A percentile compares a stretch with the other conserved stretches of the same genome.
Conservation (phyloP, 768 basidiomycete genomes). For the Lyophyllum decastes region DNA sequence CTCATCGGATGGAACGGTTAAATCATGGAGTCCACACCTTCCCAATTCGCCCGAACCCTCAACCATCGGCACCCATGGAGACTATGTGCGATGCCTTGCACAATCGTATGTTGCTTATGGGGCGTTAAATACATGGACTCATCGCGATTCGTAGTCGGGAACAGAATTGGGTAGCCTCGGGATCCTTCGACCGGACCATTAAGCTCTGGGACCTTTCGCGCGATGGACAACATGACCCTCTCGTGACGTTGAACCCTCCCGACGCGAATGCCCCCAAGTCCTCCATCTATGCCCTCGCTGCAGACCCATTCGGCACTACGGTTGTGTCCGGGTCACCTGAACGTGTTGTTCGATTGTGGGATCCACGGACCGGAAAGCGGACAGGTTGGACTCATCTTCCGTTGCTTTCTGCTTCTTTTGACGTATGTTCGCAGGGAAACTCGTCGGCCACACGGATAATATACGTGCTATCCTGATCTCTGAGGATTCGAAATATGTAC, state of each 20-base stretch:
- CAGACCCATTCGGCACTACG: constrained; percentile 76
- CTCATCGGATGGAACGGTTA: constrained; percentile 93
- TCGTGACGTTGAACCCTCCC: constrained; percentile 67
- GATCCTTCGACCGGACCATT: constrained; percentile 92
- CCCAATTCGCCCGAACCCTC: constrained; percentile 58
- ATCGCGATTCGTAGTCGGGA: constrained; percentile 51
- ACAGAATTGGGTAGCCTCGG: constrained; percentile 87
- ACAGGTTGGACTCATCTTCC: constrained; percentile 40
- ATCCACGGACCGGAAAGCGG: constrained; percentile 82
- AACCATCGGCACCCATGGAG: constrained; percentile 73
- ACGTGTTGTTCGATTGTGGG: constrained; percentile 89
- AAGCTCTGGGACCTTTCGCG: constrained; percentile 89
- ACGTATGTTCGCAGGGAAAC: constrained; percentile 50
- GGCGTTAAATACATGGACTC: neutral
- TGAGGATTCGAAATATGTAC: constrained; percentile 88
- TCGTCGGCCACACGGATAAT: constrained; percentile 97
- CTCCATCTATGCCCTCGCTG: constrained; percentile 76
- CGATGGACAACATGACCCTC: constrained; percentile 38
- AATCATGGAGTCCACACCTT: constrained; percentile 90
- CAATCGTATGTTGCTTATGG: constrained; percentile 52
- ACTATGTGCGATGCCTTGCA: constrained; percentile 83
- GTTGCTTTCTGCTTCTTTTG: neutral
- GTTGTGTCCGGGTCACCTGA: constrained; percentile 93
- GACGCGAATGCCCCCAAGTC: constrained; percentile 68
- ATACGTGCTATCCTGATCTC: constrained; percentile 88